phyloP scores from a whole-genome alignment of 169 alveolate genomes.

The Plasmodium berghei region DNA sequence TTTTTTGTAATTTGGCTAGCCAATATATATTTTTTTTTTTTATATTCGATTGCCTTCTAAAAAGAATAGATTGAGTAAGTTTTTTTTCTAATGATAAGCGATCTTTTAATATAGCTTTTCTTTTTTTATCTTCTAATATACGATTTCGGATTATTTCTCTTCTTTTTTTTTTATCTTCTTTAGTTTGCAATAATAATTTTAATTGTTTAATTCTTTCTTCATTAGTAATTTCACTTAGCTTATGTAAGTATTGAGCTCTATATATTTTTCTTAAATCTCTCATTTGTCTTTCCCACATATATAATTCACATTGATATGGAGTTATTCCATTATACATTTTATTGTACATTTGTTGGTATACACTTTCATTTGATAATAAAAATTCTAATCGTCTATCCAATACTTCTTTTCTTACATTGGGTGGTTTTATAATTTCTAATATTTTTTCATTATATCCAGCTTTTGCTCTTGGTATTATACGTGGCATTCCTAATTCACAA shows the following conservation, averaged over 20 bases:
- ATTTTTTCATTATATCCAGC: slow-evolving; percentile 70
- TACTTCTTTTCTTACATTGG: slow-evolving; percentile 83
- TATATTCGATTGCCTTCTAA: slow-evolving; percentile 85
- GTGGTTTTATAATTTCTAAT: slow-evolving; percentile 82
- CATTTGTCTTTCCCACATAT: slow-evolving; percentile 91
- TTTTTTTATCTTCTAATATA: slow-evolving; percentile 70
- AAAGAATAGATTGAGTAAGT: slow-evolving; percentile 84
- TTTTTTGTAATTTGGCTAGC: slow-evolving; percentile 85
- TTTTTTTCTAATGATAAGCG: slow-evolving; percentile 74
- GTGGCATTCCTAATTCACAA: slow-evolving; percentile 85
- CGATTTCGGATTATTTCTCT: slow-evolving; percentile 51
- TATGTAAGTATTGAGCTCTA: slow-evolving; percentile 88
- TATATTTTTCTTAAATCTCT: slow-evolving; percentile 85
- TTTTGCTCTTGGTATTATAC: slow-evolving; percentile 84
- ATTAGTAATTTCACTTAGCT: slow-evolving; percentile 85
- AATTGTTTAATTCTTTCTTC: slow-evolving; percentile 85
- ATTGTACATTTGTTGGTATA: slow-evolving; percentile 85
- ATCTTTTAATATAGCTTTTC: slow-evolving; percentile 76
- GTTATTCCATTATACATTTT: slow-evolving; percentile 87
- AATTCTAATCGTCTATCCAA: slow-evolving; percentile 85
- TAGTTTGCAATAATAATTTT: slow-evolving; percentile 71
- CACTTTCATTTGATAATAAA: slow-evolving; percentile 83
- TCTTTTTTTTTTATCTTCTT: slow-evolving; percentile 77
- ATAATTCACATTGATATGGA: slow-evolving; percentile 89
- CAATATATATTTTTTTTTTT: slow-evolving; percentile 86